Percentiles rank a stretch among this genome's conserved stretches.
These are phyloP conservation scores for Alternaria alternata DNA, from an alignment of 2,329 filamentous ascomycete genomes.

Conservation along the genomic window DNA sequence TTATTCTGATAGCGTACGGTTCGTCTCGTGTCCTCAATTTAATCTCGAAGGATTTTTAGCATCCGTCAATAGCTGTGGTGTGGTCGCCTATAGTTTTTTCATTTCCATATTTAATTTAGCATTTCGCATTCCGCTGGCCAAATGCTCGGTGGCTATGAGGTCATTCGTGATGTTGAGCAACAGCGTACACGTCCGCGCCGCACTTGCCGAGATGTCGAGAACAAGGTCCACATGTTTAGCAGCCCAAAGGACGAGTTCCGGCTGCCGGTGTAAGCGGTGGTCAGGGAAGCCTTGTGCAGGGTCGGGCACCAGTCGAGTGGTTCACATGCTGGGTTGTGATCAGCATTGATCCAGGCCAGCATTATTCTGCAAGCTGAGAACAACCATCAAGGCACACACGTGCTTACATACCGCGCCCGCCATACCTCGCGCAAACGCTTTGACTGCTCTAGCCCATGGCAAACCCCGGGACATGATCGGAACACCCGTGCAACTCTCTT, in stretches of 20 bases:
- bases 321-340: slow-evolving; percentile 21
- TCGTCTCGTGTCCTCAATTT: neutral
- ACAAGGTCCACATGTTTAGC: slow-evolving; percentile 8
- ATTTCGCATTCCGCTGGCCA: neutral
- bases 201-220: slow-evolving; percentile 4
- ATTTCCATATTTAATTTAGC: neutral
- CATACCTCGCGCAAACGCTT: slow-evolving; percentile 8
- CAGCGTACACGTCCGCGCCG: slow-evolving; percentile 8
- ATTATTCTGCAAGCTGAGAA: slow-evolving; percentile 23
- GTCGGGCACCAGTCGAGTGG: slow-evolving; percentile 29
- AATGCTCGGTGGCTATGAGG: slow-evolving; percentile 9
- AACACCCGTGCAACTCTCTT: slow-evolving; percentile 10
- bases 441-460: slow-evolving; percentile 1
- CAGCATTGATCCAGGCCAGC: slow-evolving; percentile 22
- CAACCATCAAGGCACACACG: slow-evolving; percentile 31
- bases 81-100: neutral
- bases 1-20: neutral
- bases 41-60: neutral
- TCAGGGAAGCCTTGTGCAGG: slow-evolving; percentile 23
- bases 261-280: slow-evolving; percentile 20
- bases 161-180: slow-evolving; percentile 8
- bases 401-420: slow-evolving; percentile 29
- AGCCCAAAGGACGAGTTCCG: slow-evolving; percentile 16
- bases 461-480: slow-evolving; percentile 34
- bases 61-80: neutral